Base-by-base conservation (phyloP, 345 rosid genomes). In the Syzygium aromaticum region DNA sequence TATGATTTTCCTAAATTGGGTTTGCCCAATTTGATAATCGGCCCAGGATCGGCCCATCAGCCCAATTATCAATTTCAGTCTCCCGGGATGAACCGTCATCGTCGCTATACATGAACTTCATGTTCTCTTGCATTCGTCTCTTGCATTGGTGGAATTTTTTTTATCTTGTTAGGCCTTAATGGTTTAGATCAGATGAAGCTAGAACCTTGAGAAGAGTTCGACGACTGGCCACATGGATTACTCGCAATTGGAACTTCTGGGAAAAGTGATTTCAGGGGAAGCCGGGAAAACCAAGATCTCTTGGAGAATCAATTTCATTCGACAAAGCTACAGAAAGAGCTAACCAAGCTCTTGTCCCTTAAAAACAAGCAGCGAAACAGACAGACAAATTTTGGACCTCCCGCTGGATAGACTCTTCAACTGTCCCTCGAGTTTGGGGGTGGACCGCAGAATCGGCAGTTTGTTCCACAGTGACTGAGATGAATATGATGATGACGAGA, bases 391-490 rank as follows among this genome's bases (percentile, higher is more conserved):
- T 38, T 89, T 93, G 40, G 93, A 90, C 85, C 96, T 96, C 53
- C 98, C 97, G 28, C 85, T 97, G 92, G 97, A 96, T 88, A 94
- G 98, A 90, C 94, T 96, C 89, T 93, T 97, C 46, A 96, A 94
- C 54, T 96, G 98, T 87, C 98, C 99, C 84, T 96, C 97, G 12
- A 95, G 98, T 89, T 93, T 97, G 92, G 99, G 96, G 86, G 96
- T 95, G 5, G 93, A 93, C 51, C 88, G 99, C 85, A 90, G 99
- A 87, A 92, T 93, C 73, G 93, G 96, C 73, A 91, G 89, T 84
- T 92, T 91, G 6, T 87, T 91, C 73, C 86, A 77, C 51, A 87
- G 90, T 85, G 94, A 90, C 15, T 85, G 86, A 73, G 94, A 91
- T 87, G 86, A 77, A 80, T 92, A 91, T 67, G 87, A 84, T 27